Evolutionary conservation across 2,329 filamentous ascomycete genomes (phyloP).

Genomic region (Akanthomyces lecanii): DNA sequence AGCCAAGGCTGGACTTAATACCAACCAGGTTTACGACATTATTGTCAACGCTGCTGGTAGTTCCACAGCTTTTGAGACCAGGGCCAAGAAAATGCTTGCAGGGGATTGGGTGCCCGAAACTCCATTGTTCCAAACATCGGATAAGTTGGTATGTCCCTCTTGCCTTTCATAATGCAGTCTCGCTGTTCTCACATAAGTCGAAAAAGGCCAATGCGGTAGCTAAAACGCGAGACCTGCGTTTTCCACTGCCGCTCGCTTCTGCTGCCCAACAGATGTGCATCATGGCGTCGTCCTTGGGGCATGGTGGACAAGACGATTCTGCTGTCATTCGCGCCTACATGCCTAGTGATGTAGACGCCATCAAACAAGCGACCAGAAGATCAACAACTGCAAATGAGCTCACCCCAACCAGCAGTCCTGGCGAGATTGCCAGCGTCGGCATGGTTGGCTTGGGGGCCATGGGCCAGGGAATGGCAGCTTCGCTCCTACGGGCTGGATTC

Average conservation of each 20-base stretch:
- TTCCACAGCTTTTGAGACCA: slow-evolving; percentile 55
- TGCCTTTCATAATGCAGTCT: not conserved
- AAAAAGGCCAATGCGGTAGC: slow-evolving; percentile 24
- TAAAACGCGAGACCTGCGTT: slow-evolving; percentile 27
- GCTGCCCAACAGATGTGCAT: slow-evolving; percentile 32
- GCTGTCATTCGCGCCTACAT: slow-evolving; percentile 27
- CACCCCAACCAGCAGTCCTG: slow-evolving; percentile 21
- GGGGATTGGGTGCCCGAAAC: slow-evolving; percentile 41
- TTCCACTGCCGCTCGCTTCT: slow-evolving; percentile 34
- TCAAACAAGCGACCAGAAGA: slow-evolving; percentile 20
- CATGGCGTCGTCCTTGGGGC: slow-evolving; percentile 25
- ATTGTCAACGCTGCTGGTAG: slow-evolving; percentile 28
- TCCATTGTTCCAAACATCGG: slow-evolving; percentile 33
- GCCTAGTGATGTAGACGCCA: slow-evolving; percentile 17
- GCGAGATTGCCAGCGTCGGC: slow-evolving; percentile 29
- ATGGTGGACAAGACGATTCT: slow-evolving; percentile 27
- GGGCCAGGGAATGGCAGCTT: slow-evolving; percentile 36
- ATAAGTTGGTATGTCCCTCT: slow-evolving; percentile 30
- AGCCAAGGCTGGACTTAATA: slow-evolving; percentile 43
- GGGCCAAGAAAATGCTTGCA: slow-evolving; percentile 49
- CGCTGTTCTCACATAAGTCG: not conserved
- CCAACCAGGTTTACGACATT: slow-evolving; percentile 28
- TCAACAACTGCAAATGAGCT: slow-evolving; percentile 13
- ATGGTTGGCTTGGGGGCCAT: slow-evolving; percentile 36
- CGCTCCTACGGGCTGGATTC: slow-evolving; percentile 31